phyloP scores from a whole-genome alignment of 441 rosid species.

The Mallotus repandus region DNA sequence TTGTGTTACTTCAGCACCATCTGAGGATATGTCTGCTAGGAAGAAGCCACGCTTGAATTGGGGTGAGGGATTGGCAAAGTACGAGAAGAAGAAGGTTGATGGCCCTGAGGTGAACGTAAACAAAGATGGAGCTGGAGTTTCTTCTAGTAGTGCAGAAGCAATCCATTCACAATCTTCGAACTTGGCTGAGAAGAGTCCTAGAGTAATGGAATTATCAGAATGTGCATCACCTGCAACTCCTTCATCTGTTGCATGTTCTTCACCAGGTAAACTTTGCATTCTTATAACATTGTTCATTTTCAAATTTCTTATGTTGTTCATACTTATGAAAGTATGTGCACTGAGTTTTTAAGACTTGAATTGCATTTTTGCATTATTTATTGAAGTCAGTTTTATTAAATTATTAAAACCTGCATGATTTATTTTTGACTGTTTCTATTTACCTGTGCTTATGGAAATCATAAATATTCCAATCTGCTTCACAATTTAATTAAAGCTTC shows the following conservation, averaged over 20 bases:
- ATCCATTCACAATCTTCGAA: conserved; percentile 44
- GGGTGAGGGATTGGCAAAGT: conserved; percentile 99
- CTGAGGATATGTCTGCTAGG: conserved; percentile 65
- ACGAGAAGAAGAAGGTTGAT: conserved; percentile 93
- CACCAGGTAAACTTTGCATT: conserved; percentile 56
- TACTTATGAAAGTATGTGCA: neutral
- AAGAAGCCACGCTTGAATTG: conserved; percentile 95
- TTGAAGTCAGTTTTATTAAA: neutral
- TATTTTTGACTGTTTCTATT: neutral
- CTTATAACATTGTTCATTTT: neutral
- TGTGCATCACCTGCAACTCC: conserved; percentile 94
- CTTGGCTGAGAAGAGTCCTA: conserved; percentile 68
- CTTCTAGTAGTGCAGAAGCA: conserved; percentile 42
- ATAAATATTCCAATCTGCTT: neutral
- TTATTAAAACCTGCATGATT: neutral
- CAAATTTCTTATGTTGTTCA: neutral
- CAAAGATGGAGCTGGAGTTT: conserved; percentile 42
- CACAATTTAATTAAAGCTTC: neutral
- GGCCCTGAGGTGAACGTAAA: conserved; percentile 45
- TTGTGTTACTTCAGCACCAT: conserved; percentile 46
- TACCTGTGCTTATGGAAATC: neutral
- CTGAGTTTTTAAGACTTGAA: neutral
- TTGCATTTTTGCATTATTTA: neutral
- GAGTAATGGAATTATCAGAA: conserved; percentile 45
- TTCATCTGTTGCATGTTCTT: conserved; percentile 89